These are phyloP conservation scores for Helminthosporium solani DNA, from an alignment of 2,329 filamentous ascomycete genomes.

Conservation along the genomic window DNA sequence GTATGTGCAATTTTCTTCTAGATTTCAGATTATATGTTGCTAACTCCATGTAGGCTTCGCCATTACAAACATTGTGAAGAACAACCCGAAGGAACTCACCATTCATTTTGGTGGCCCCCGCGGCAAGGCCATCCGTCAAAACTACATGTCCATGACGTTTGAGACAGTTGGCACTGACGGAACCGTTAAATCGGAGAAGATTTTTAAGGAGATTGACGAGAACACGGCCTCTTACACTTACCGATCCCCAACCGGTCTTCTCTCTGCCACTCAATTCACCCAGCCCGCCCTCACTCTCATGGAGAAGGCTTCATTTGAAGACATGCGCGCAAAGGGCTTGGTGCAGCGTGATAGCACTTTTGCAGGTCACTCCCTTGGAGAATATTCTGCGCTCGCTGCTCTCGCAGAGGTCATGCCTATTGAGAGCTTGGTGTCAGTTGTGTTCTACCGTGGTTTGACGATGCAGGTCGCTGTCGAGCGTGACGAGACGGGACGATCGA, in stretches of 20 bases:
- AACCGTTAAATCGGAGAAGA: slow-evolving; percentile 95
- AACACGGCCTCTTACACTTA: slow-evolving; percentile 95
- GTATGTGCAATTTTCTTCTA: slow-evolving; percentile 49
- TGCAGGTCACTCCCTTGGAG: slow-evolving; percentile 94
- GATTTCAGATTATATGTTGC: slow-evolving; percentile 17
- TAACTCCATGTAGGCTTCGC: slow-evolving; percentile 72
- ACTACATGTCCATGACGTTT: slow-evolving; percentile 99
- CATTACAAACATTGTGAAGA: slow-evolving; percentile 98
- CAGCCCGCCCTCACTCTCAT: slow-evolving; percentile 96
- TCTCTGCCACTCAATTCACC: slow-evolving; percentile 97
- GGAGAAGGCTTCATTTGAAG: slow-evolving; percentile 99
- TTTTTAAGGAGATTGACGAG: slow-evolving; percentile 97
- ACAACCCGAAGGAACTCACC: slow-evolving; percentile 98
- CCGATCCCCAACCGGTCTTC: slow-evolving; percentile 86
- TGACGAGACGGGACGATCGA: slow-evolving; percentile 86
- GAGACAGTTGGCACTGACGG: slow-evolving; percentile 95
- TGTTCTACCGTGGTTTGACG: slow-evolving; percentile 97
- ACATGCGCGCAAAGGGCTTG: slow-evolving; percentile 96
- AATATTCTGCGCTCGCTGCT: slow-evolving; percentile 95
- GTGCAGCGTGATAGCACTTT: slow-evolving; percentile 97
- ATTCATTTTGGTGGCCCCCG: slow-evolving; percentile 96
- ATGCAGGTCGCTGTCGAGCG: slow-evolving; percentile 99
- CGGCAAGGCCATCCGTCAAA: slow-evolving; percentile 95
- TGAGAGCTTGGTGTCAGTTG: slow-evolving; percentile 94
- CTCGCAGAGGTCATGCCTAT: slow-evolving; percentile 99